Conservation (phyloP, 257 asterid species). For the Leonotis leonurus region DNA sequence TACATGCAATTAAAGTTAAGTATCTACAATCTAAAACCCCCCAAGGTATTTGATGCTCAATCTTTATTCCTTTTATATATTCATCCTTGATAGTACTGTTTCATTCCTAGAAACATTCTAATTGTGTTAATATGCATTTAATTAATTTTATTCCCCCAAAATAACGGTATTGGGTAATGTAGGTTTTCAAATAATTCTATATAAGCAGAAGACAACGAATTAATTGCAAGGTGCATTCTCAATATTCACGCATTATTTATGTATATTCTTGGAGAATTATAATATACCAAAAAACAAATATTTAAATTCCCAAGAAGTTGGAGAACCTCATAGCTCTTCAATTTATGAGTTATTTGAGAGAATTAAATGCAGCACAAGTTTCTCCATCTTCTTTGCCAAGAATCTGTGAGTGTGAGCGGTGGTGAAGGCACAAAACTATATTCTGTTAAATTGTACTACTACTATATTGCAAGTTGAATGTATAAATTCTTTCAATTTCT, state of each 20-base stretch:
- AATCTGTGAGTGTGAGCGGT: background rate
- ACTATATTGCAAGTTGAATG: background rate
- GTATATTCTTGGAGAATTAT: too few species aligned
- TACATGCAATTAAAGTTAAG: background rate
- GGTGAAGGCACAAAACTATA: background rate
- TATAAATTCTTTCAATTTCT: background rate
- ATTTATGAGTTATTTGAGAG: background rate
- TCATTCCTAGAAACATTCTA: background rate
- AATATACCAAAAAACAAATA: too few species aligned
- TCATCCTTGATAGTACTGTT: background rate
- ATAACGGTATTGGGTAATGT: too few species aligned
- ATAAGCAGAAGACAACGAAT: too few species aligned
- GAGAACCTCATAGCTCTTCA: background rate
- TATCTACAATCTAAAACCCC: background rate
- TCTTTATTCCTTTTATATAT: background rate
- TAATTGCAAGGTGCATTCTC: background rate
- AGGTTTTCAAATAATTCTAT: too few species aligned
- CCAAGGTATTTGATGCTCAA: background rate
- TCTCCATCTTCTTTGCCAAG: background rate
- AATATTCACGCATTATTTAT: background rate
- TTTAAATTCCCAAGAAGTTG: background rate
- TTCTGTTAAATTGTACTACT: background rate
- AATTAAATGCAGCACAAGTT: background rate
- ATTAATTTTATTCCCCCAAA: too few species aligned
- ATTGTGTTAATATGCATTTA: too few species aligned